Evolutionary conservation across 139 green algal genomes (phyloP), one percentile per base, ranked within the genome.

Genomic region (Haematococcus lacustris): DNA sequence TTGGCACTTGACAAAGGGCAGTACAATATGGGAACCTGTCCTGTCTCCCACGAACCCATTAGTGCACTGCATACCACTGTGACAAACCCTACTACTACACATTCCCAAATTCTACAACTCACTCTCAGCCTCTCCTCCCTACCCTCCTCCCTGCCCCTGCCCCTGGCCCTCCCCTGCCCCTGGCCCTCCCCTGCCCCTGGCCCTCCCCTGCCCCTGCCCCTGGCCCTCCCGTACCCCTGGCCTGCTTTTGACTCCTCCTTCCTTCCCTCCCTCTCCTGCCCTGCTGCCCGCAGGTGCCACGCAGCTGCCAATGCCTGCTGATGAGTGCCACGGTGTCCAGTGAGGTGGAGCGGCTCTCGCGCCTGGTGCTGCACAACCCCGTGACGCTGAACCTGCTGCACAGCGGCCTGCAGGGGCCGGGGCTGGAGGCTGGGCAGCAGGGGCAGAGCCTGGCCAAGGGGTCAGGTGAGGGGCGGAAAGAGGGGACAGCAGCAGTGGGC

Each of bases 311-410:
- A 80, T 96, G 89, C 82, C 76, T 98, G 78, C 89, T 98, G 21
- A 92, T 97, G 85, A 91, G 81, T 41, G 93, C 93, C 59, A 98
- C 93, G n/a, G 86, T 77, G 63, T 88, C 65, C 43, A 73, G 74
- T 0, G 91, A 95, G 32, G 83, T 97, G 62, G 87, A 96, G 77
- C 71, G 79, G 21, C 79, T 97, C 61, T 74, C 84, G 59, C 83
- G 88, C 75, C 83, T 98, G 40, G 84, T 98, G 61, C 87, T 98
- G 76, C 90, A 97, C 83, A 94, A 94, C 78, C 93, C 94, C 3
- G 70, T 92, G 21, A 76, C 71, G 0, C 80, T 98, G 25, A 86
- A 96, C 77, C 83, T 98, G 51, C 70, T 88, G 34, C 41, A 43
- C 21, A n/a, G 86, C 13, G 50, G 21, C 13, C 26, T 72, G 39